Percentiles rank a stretch among this genome's conserved stretches.
Conservation (phyloP, 495 filamentous ascomycete species). For the Lasiosphaeria ovina region DNA sequence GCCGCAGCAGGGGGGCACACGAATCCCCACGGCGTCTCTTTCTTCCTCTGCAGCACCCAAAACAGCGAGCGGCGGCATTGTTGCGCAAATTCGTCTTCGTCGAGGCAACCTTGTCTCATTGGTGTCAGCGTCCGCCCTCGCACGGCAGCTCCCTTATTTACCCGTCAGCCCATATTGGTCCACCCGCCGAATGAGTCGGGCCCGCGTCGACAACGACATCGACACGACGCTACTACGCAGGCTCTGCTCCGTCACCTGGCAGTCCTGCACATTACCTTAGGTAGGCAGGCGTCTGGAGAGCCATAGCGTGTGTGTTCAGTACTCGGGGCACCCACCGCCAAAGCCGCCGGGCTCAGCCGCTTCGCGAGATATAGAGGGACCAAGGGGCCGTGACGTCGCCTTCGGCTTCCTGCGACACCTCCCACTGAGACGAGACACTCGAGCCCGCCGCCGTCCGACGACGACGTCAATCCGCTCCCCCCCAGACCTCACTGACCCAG, state of each 20-base stretch:
- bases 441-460: constrained; percentile 2
- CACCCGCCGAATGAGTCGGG: constrained; percentile 7
- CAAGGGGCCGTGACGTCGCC: not conserved
- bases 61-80: constrained; percentile 30
- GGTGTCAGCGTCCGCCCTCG: constrained; percentile 21
- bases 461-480: constrained; percentile 17
- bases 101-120: constrained; percentile 24
- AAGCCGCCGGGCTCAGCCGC: not conserved
- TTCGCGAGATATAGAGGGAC: not conserved
- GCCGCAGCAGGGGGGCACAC: not conserved
- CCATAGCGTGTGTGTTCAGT: too few relatives aligned
- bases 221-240: not conserved
- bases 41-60: not conserved
- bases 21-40: not conserved
- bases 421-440: not conserved
- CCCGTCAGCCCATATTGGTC: constrained; percentile 35
- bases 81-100: constrained; percentile 27
- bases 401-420: constrained; percentile 4
- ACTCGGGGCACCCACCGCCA: not conserved
- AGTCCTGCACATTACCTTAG: constrained; percentile 4
- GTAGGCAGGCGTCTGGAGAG: too few relatives aligned
- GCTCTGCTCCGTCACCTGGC: constrained; percentile 9
- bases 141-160: constrained; percentile 34
- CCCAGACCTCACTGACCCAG: constrained; percentile 23
- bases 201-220: constrained; percentile 3